Conservation (phyloP, 176 grass and related monocot genomes). For the Bothriochloa decipiens region DNA sequence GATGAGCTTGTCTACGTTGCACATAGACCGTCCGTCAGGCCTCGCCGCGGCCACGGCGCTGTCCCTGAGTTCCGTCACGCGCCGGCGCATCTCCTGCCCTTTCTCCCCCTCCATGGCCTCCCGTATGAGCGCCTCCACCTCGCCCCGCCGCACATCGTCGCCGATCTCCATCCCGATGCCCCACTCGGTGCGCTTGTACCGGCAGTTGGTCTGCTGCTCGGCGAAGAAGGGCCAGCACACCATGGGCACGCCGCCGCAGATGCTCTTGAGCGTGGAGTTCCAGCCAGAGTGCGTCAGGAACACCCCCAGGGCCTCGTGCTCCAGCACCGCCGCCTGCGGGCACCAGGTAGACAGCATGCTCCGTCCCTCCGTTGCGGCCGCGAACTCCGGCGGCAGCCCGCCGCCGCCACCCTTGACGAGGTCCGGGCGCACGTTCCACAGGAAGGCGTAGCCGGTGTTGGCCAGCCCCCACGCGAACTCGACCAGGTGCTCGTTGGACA, state of each 20-base stretch:
- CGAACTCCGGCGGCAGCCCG: constrained; percentile 36
- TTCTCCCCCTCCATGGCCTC: too few species aligned
- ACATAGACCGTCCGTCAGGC: too few species aligned
- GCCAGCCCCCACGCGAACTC: constrained; percentile 71
- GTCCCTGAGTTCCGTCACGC: too few species aligned
- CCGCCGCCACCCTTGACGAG: constrained; percentile 35
- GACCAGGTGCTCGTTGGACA: constrained; percentile 40
- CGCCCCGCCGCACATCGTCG: constrained; percentile 8
- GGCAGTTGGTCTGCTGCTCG: constrained; percentile 68
- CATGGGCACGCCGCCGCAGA: constrained; percentile 52
- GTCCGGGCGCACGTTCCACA: constrained; percentile 60
- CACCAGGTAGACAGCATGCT: constrained; percentile 51
- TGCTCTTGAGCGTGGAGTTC: constrained; percentile 81
- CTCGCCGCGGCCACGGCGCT: too few species aligned
- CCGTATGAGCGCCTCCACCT: too few species aligned
- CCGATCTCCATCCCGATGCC: constrained; percentile 51
- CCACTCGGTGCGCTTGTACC: constrained; percentile 60
- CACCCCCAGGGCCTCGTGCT: constrained; percentile 57
- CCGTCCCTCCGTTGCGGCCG: background rate
- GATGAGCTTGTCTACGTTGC: too few species aligned
- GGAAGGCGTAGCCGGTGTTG: constrained; percentile 44
- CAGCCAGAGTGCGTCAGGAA: constrained; percentile 86
- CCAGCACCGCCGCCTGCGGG: constrained; percentile 52
- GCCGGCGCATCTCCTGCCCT: too few species aligned
- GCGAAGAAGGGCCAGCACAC: constrained; percentile 68